Percentiles rank a stretch among this genome's conserved stretches.
These are phyloP conservation scores for Vitrella brassicaformis DNA, from an alignment of 73 alveolate species.

Conservation along the genomic window DNA sequence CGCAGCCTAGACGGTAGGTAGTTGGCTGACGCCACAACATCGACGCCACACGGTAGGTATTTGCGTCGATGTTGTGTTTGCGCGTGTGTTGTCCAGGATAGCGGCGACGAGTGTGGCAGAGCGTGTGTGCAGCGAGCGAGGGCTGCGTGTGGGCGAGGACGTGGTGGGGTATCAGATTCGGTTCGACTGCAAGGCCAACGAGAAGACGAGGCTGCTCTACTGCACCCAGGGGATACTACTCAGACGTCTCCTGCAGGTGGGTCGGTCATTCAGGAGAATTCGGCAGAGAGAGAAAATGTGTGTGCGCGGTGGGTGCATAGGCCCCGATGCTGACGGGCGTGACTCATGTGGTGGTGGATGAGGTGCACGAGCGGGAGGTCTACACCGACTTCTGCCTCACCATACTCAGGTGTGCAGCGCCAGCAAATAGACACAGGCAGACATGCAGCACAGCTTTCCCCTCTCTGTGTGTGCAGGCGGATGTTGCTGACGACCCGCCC, in stretches of 20 bases:
- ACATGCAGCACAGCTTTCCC: too few relatives aligned
- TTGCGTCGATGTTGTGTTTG: too few relatives aligned
- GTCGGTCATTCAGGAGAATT: conserved; percentile 67
- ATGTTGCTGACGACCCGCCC: not conserved
- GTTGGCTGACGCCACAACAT: too few relatives aligned
- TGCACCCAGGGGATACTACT: conserved; percentile 85
- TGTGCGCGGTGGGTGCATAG: too few relatives aligned
- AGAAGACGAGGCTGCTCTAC: conserved; percentile 59
- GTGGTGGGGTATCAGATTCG: conserved; percentile 78
- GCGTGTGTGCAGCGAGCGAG: conserved; percentile 63
- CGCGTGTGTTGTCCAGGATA: too few relatives aligned
- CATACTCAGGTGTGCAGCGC: too few relatives aligned
- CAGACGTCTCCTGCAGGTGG: too few relatives aligned
- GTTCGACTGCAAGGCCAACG: conserved; percentile 59
- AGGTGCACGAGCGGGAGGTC: conserved; percentile 80
- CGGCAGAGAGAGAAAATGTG: too few relatives aligned
- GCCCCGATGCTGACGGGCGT: too few relatives aligned
- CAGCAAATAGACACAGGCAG: too few relatives aligned
- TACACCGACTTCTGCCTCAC: conserved; percentile 75
- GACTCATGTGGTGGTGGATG: conserved; percentile 71
- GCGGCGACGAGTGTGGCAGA: conserved; percentile 68
- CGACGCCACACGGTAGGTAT: too few relatives aligned
- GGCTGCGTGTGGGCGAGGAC: conserved; percentile 53
- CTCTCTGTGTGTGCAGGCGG: not conserved
- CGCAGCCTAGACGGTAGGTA: conserved; percentile 88